Evolutionary conservation across 306 rosid species (phyloP).

Genomic region (Glycyrrhiza uralensis): DNA sequence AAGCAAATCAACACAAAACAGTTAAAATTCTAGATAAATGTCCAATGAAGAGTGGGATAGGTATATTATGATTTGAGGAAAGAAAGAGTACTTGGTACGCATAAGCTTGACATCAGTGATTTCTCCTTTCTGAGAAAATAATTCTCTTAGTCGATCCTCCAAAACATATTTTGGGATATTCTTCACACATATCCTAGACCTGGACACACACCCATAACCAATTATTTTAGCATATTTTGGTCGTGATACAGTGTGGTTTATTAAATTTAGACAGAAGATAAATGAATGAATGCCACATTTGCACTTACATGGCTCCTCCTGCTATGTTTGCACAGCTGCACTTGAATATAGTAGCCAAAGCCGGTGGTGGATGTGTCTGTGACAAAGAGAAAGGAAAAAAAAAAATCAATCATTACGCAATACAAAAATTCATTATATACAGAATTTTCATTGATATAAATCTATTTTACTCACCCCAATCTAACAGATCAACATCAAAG

Average conservation of each 20-base stretch:
- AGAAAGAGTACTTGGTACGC: slow-evolving; percentile 62
- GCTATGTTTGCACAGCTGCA: neutral
- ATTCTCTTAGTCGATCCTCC: slow-evolving; percentile 58
- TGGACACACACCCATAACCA: slow-evolving; percentile 21
- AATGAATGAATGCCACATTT: neutral
- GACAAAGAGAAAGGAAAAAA: too few species aligned
- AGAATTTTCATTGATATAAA: neutral
- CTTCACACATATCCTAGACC: slow-evolving; percentile 90
- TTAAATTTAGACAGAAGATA: neutral
- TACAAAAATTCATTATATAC: neutral
- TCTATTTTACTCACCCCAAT: neutral
- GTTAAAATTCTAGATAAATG: neutral
- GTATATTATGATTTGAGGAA: neutral
- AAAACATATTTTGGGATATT: slow-evolving; percentile 59
- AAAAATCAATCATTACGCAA: neutral
- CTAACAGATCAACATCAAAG: neutral
- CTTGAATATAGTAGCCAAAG: neutral
- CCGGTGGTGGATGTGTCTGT: neutral
- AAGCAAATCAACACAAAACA: slow-evolving; percentile 7
- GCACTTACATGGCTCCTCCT: slow-evolving; percentile 18
- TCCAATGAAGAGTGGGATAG: neutral
- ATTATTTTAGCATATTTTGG: neutral
- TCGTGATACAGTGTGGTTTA: neutral
- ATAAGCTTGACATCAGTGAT: slow-evolving; percentile 75
- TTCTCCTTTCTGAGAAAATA: slow-evolving; percentile 78